phyloP scores from a whole-genome alignment of 148 eudicot genomes.

The Salicornia ramosissima region DNA sequence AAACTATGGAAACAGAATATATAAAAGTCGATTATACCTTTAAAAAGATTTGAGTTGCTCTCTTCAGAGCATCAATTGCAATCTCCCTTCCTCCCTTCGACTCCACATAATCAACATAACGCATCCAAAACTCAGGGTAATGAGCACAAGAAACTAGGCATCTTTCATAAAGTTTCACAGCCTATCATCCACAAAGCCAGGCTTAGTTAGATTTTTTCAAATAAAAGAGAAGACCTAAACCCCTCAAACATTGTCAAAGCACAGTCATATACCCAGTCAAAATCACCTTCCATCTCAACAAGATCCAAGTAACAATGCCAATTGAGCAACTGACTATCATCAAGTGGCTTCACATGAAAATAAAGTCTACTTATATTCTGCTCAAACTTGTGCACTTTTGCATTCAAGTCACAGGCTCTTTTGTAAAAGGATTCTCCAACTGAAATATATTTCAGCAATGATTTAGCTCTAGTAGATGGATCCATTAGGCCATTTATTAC shows the following conservation, averaged over 20 bases:
- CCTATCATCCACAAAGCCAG: slow-evolving; percentile 39
- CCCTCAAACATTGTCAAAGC: slow-evolving; percentile 15
- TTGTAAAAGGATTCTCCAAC: slow-evolving; percentile 54
- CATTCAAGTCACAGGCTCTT: slow-evolving; percentile 52
- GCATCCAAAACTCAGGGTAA: slow-evolving; percentile 96
- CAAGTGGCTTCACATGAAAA: slow-evolving; percentile 66
- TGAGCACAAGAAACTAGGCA: slow-evolving; percentile 81
- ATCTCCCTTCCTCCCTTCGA: slow-evolving; percentile 76
- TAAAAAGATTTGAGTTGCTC: slow-evolving; percentile 63
- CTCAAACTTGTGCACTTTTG: slow-evolving; percentile 58
- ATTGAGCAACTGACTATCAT: slow-evolving; percentile 59
- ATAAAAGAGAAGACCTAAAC: slow-evolving; percentile 13
- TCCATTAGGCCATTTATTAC: slow-evolving; percentile 53
- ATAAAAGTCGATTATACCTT: slow-evolving; percentile 39
- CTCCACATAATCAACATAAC: slow-evolving; percentile 80
- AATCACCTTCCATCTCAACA: slow-evolving; percentile 70
- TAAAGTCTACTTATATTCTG: slow-evolving; percentile 48
- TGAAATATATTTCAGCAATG: slow-evolving; percentile 50
- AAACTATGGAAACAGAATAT: background rate
- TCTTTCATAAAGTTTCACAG: slow-evolving; percentile 79
- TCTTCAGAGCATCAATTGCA: slow-evolving; percentile 61
- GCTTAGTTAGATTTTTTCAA: slow-evolving; percentile 16
- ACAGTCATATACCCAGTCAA: slow-evolving; percentile 67
- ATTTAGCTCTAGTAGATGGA: slow-evolving; percentile 51
- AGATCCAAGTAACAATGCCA: slow-evolving; percentile 85